Evolutionary conservation across 352 stramenopile genomes (phyloP).

Genomic region (Pythium pectinolyticum): DNA sequence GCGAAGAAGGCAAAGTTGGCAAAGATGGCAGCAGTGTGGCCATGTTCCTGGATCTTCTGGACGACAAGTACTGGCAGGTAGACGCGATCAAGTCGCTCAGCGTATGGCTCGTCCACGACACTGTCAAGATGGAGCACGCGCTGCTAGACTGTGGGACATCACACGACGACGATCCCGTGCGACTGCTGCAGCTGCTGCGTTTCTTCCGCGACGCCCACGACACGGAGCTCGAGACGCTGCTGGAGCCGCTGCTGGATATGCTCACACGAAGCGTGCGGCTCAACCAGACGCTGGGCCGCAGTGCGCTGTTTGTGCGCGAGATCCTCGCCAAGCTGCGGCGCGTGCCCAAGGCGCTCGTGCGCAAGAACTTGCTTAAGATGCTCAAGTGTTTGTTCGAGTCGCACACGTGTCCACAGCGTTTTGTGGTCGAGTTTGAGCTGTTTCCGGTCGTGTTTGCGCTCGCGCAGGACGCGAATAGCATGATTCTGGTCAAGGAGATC

Average conservation of each 20-base stretch:
- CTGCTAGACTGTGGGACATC: too few species aligned
- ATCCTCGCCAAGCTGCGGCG: constrained; percentile 77
- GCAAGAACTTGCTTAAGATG: constrained; percentile 92
- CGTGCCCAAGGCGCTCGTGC: constrained; percentile 86
- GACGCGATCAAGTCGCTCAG: constrained; percentile 89
- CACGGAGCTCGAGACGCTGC: constrained; percentile 74
- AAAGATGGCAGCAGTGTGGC: constrained; percentile 60
- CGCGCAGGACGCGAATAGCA: constrained; percentile 85
- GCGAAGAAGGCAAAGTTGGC: too few species aligned
- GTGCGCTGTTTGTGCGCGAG: constrained; percentile 82
- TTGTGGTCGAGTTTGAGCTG: constrained; percentile 89
- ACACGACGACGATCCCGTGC: constrained; percentile 35
- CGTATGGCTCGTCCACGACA: constrained; percentile 83
- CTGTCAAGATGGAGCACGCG: constrained; percentile 81
- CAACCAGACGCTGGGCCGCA: constrained; percentile 85
- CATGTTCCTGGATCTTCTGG: constrained; percentile 87
- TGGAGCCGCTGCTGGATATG: constrained; percentile 82
- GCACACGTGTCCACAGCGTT: constrained; percentile 81
- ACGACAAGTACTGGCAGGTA: constrained; percentile 90
- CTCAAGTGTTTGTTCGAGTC: constrained; percentile 89
- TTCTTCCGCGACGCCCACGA: constrained; percentile 74
- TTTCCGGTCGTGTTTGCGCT: constrained; percentile 75
- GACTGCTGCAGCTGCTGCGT: constrained; percentile 68
- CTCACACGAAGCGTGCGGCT: constrained; percentile 70
- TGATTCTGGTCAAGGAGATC: constrained; percentile 90